Evolutionary conservation across 1,284 basidiomycete genomes (phyloP).

Genomic region (Rhodotorula sp.): DNA sequence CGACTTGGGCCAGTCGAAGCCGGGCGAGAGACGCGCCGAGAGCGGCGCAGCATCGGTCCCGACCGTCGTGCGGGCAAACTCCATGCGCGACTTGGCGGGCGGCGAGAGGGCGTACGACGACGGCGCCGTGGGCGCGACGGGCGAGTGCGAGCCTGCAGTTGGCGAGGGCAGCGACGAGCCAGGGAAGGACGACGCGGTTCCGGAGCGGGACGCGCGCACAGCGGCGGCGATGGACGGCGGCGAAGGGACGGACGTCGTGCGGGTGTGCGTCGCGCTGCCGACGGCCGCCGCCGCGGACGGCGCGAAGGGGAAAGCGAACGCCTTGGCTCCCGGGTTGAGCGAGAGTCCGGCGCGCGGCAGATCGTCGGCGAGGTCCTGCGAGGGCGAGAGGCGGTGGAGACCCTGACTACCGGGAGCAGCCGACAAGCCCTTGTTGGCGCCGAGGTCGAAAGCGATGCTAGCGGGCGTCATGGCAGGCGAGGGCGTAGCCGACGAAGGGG

Average conservation of each 20-base stretch:
- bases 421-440: not conserved
- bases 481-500: constrained; percentile 5
- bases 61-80: constrained; percentile 16
- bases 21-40: constrained; percentile 28
- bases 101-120: constrained; percentile 37
- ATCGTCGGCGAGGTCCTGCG: constrained; percentile 54
- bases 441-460: not conserved
- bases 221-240: not conserved
- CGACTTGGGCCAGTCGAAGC: constrained; percentile 25
- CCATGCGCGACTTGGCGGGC: constrained; percentile 37
- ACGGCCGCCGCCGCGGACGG: not conserved
- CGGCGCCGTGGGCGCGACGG: constrained; percentile 18
- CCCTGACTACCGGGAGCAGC: constrained; percentile 5
- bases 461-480: constrained; percentile 1
- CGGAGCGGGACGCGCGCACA: constrained; percentile 11
- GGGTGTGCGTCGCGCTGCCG: constrained; percentile 6
- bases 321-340: constrained; percentile 80
- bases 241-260: constrained; percentile 21
- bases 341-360: constrained; percentile 52
- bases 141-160: not conserved
- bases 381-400: constrained; percentile 31
- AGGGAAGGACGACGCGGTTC: constrained; percentile 2
- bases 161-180: constrained; percentile 4
- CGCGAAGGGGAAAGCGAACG: constrained; percentile 58
- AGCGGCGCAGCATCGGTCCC: not conserved